phyloP scores from a whole-genome alignment of 2,329 filamentous ascomycete genomes.

The Zasmidium citrigriseum region DNA sequence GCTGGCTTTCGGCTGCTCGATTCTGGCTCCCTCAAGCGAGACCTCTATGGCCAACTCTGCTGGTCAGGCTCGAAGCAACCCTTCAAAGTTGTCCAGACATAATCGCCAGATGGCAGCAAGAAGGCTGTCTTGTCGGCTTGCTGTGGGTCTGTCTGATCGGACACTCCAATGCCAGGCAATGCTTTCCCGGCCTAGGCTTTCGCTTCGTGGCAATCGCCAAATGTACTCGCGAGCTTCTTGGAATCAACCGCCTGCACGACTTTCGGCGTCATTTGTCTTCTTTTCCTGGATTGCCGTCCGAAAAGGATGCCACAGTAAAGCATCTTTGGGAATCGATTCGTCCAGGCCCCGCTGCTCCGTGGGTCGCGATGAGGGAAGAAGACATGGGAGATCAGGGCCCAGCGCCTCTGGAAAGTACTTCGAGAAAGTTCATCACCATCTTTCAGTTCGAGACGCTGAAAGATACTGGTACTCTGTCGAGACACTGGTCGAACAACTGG shows the following conservation, averaged over 20 bases:
- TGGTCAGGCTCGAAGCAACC: not conserved
- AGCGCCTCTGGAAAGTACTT: not conserved
- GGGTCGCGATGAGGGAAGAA: not conserved
- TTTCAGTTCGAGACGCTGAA: slow-evolving; percentile 10
- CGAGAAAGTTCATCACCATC: slow-evolving; percentile 7
- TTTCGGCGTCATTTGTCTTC: slow-evolving; percentile 5
- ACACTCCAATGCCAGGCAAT: not conserved
- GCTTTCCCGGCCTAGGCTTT: not conserved
- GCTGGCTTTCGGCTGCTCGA: slow-evolving; percentile 3
- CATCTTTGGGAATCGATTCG: slow-evolving; percentile 1
- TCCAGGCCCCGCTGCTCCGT: not conserved
- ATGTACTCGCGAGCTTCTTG: slow-evolving; percentile 1
- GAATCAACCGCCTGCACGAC: slow-evolving; percentile 5
- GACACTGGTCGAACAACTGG: not conserved
- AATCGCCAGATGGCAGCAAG: slow-evolving; percentile 2
- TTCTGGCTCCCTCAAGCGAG: slow-evolving; percentile 7
- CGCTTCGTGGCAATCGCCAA: slow-evolving; percentile 1
- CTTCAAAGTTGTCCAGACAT: not conserved
- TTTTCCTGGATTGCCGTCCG: slow-evolving; percentile 3
- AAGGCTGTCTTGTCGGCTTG: not conserved
- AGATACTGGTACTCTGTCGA: not conserved
- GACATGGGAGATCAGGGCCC: not conserved
- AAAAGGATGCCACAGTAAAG: slow-evolving; percentile 2
- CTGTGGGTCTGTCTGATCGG: not conserved
- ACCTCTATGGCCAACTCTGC: slow-evolving; percentile 1